phyloP scores from a whole-genome alignment of 768 basidiomycete genomes.

The Tubosaeta sp. region DNA sequence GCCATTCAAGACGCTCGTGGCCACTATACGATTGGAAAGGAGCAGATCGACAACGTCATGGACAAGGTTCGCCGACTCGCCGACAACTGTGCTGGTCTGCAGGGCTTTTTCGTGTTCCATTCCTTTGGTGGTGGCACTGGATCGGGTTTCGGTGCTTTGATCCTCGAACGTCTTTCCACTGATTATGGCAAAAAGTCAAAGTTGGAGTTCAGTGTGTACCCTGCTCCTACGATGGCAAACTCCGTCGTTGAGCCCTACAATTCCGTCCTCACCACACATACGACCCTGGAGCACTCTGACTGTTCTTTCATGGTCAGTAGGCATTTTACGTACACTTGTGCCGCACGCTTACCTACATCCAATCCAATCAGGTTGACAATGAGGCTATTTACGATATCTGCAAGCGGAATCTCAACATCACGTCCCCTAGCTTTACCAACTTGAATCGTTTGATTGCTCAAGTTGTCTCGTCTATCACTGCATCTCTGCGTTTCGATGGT shows the following conservation, averaged over 20 bases:
- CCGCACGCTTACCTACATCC: constrained; percentile 1
- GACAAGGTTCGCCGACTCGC: constrained; percentile 93
- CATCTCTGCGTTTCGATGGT: constrained; percentile 71
- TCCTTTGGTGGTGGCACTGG: constrained; percentile 99
- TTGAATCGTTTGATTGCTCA: constrained; percentile 96
- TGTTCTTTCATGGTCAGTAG: constrained; percentile 93
- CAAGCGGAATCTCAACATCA: constrained; percentile 89
- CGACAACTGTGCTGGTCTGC: constrained; percentile 94
- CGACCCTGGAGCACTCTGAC: constrained; percentile 97
- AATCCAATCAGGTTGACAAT: constrained; percentile 60
- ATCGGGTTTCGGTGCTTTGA: constrained; percentile 94
- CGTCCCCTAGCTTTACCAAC: constrained; percentile 89
- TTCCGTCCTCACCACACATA: constrained; percentile 94
- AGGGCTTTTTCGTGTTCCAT: constrained; percentile 99
- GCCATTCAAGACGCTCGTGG: constrained; percentile 79
- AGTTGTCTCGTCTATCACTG: constrained; percentile 97
- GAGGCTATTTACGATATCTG: constrained; percentile 74
- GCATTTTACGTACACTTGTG: constrained; percentile 5
- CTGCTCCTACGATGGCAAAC: constrained; percentile 87
- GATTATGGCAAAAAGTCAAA: constrained; percentile 99
- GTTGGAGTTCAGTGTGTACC: constrained; percentile 97
- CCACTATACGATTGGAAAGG: constrained; percentile 98
- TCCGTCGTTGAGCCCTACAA: constrained; percentile 99
- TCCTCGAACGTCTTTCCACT: constrained; percentile 91
- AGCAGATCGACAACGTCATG: constrained; percentile 93